Evolutionary conservation across 306 rosid species (phyloP).

Genomic region (Cucumis cinereus): DNA sequence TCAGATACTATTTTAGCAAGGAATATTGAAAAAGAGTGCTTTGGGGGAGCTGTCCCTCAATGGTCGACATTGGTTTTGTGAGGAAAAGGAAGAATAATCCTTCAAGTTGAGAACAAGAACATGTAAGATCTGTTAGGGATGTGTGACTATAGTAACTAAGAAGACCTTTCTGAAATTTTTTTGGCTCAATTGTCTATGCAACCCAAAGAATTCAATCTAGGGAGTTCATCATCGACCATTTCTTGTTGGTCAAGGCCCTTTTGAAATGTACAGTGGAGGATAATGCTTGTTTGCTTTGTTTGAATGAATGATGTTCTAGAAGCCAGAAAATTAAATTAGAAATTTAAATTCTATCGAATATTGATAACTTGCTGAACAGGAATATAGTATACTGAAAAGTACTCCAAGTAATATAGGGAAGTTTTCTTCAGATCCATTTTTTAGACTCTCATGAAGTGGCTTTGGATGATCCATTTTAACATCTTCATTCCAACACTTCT

Average conservation of each 20-base stretch:
- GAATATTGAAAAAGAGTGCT: not conserved
- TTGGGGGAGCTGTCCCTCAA: not conserved
- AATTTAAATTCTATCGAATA: not conserved
- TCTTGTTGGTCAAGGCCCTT: not conserved
- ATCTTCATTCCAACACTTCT: not conserved
- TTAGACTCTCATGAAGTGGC: not conserved
- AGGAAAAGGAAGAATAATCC: not conserved
- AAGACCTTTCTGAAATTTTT: not conserved
- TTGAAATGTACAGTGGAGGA: not conserved
- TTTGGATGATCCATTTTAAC: not conserved
- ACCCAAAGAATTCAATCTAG: not conserved
- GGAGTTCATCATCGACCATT: not conserved
- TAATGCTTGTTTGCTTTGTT: not conserved
- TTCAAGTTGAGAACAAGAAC: not conserved
- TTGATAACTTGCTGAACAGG: not conserved
- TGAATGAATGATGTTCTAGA: not conserved
- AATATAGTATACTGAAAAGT: not conserved
- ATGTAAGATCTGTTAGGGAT: not conserved
- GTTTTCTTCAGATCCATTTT: not conserved
- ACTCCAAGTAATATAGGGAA: not conserved
- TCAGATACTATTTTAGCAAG: not conserved
- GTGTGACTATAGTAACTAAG: not conserved
- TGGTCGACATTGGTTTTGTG: not conserved
- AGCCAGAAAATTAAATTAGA: not conserved
- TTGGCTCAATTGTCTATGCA: not conserved